A percentile compares a stretch with the other conserved stretches of the same genome.
These are phyloP conservation scores for Phytophthora hibernalis DNA, from an alignment of 352 stramenopile genomes.

Conservation along the genomic window DNA sequence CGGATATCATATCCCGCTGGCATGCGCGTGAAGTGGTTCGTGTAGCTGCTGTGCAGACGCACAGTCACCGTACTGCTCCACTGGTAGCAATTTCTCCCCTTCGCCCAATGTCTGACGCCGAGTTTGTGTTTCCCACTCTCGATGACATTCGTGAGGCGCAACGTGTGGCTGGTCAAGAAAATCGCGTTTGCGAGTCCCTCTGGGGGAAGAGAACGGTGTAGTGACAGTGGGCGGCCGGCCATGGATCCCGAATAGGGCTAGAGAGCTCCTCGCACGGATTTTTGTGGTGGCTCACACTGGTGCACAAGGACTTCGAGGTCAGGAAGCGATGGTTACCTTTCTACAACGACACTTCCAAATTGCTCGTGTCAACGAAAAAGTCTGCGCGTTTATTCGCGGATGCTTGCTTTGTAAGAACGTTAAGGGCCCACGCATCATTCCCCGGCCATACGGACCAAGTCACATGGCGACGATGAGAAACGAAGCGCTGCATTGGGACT, in stretches of 20 bases:
- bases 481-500: too few species aligned
- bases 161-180: not conserved
- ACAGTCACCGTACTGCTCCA: not conserved
- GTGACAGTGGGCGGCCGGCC: not conserved
- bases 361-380: too few species aligned
- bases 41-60: slow-evolving; percentile 5
- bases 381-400: too few species aligned
- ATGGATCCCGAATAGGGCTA: slow-evolving; percentile 11
- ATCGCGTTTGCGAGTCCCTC: slow-evolving; percentile 5
- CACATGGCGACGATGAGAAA: too few species aligned
- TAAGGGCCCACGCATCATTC: too few species aligned
- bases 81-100: slow-evolving; percentile 1
- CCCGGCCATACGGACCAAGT: too few species aligned
- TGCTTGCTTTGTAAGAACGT: too few species aligned
- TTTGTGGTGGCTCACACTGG: slow-evolving; percentile 20
- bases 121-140: slow-evolving; percentile 5
- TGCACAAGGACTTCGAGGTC: slow-evolving; percentile 15
- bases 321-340: too few species aligned
- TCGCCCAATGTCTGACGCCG: not conserved
- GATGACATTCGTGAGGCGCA: slow-evolving; percentile 10
- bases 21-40: not conserved
- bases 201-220: slow-evolving; percentile 1
- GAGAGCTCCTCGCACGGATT: slow-evolving; percentile 13
- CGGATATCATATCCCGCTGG: slow-evolving; percentile 16
- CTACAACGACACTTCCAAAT: too few species aligned